Evolutionary conservation across 2,329 filamentous ascomycete genomes (phyloP).

Genomic region (Penicillium griseofulvum): DNA sequence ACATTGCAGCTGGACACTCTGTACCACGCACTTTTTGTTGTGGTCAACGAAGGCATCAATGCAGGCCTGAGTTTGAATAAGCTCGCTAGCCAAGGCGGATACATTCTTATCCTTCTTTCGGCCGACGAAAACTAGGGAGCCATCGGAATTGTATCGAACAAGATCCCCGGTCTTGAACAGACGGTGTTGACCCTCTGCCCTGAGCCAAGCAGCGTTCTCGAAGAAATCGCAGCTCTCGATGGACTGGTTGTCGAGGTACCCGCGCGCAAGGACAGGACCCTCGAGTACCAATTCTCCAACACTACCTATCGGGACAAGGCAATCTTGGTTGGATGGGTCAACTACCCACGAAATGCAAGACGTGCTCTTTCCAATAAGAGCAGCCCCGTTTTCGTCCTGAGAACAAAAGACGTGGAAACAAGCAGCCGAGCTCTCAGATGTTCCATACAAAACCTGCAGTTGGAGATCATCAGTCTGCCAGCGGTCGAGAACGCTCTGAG

Average conservation of each 20-base stretch:
- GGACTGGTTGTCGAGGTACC: slow-evolving; percentile 56
- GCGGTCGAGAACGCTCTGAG: not conserved
- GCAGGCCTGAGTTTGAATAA: slow-evolving; percentile 12
- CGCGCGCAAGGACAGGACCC: slow-evolving; percentile 53
- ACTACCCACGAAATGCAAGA: slow-evolving; percentile 37
- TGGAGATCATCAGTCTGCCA: slow-evolving; percentile 20
- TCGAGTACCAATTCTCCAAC: slow-evolving; percentile 26
- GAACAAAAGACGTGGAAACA: slow-evolving; percentile 18
- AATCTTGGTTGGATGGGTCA: slow-evolving; percentile 26
- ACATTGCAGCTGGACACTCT: slow-evolving; percentile 10
- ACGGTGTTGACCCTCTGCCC: slow-evolving; percentile 12
- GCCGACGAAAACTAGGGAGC: slow-evolving; percentile 34
- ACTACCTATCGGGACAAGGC: slow-evolving; percentile 37
- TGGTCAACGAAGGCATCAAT: slow-evolving; percentile 11
- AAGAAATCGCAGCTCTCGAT: slow-evolving; percentile 53
- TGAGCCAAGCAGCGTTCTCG: slow-evolving; percentile 32
- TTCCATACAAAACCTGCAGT: slow-evolving; percentile 26
- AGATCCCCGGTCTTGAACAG: slow-evolving; percentile 42
- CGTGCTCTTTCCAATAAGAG: slow-evolving; percentile 23
- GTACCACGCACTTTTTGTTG: slow-evolving; percentile 22
- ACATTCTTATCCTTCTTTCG: slow-evolving; percentile 22
- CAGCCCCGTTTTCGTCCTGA: not conserved
- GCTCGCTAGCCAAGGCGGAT: not conserved
- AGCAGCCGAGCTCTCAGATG: slow-evolving; percentile 25
- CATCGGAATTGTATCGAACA: slow-evolving; percentile 39